phyloP scores from a whole-genome alignment of 2,329 filamentous ascomycete species.

The Lachnellula willkommii region DNA sequence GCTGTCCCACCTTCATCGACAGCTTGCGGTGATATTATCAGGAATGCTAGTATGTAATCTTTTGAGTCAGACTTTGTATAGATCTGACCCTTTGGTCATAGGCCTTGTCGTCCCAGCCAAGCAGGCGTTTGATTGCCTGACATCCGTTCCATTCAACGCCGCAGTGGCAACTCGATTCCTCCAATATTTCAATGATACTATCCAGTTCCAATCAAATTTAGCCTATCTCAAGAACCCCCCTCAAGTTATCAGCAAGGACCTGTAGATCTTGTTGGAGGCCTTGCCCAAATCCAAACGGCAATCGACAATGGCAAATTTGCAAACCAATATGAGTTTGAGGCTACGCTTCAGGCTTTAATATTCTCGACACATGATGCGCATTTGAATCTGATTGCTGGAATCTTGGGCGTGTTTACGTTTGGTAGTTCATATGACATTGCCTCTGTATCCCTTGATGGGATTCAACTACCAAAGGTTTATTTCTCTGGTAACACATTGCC shows the following conservation, averaged over 20 bases:
- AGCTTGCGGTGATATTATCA: conserved; percentile 6
- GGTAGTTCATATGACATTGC: conserved; percentile 46
- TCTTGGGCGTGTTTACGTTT: conserved; percentile 46
- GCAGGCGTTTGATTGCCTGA: conserved; percentile 38
- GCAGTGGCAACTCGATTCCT: conserved; percentile 40
- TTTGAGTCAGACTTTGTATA: neutral
- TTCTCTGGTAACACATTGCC: conserved; percentile 14
- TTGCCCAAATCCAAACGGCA: conserved; percentile 40
- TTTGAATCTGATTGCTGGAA: conserved; percentile 48
- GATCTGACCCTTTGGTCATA: too few species aligned
- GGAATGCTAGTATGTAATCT: neutral
- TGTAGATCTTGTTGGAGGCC: conserved; percentile 41
- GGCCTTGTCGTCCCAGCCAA: conserved; percentile 12
- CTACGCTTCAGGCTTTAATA: conserved; percentile 47
- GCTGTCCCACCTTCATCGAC: conserved; percentile 1
- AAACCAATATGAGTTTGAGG: conserved; percentile 52
- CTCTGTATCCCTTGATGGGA: conserved; percentile 54
- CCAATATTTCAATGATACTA: conserved; percentile 39
- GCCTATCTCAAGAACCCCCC: conserved; percentile 45
- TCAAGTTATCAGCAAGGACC: conserved; percentile 42
- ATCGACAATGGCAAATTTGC: conserved; percentile 38
- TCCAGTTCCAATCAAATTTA: conserved; percentile 30
- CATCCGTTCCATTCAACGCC: conserved; percentile 40
- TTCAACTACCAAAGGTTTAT: conserved; percentile 33
- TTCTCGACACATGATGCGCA: conserved; percentile 57